These are phyloP conservation scores for Candida boidinii DNA, from an alignment of 805 yeast genomes.

Conservation along the genomic window DNA sequence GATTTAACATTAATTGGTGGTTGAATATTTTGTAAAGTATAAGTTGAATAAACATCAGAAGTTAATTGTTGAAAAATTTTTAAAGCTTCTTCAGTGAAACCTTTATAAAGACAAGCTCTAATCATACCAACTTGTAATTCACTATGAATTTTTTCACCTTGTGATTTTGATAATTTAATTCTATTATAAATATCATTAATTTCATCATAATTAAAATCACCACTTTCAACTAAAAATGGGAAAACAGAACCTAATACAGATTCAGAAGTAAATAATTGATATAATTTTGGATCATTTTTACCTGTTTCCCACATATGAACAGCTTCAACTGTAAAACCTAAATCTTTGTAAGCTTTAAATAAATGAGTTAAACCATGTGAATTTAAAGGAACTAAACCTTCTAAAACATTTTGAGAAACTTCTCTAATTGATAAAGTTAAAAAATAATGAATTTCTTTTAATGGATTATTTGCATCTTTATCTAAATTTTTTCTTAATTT, in stretches of 20 bases:
- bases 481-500: constrained; percentile 52
- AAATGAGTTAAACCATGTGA: constrained; percentile 50
- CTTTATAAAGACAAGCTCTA: constrained; percentile 58
- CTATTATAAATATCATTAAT: constrained; percentile 45
- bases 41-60: constrained; percentile 33
- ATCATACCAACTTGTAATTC: constrained; percentile 66
- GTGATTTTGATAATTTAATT: constrained; percentile 23
- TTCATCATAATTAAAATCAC: constrained; percentile 53
- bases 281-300: constrained; percentile 32
- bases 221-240: constrained; percentile 55
- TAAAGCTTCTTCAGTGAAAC: constrained; percentile 58
- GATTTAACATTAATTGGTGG: constrained; percentile 34
- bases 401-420: constrained; percentile 41
- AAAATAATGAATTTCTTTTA: constrained; percentile 43
- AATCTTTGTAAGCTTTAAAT: constrained; percentile 51
- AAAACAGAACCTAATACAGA: constrained; percentile 61
- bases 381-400: constrained; percentile 33
- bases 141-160: constrained; percentile 24
- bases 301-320: constrained; percentile 65
- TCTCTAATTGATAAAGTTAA: constrained; percentile 42
- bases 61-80: constrained; percentile 54
- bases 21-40: constrained; percentile 19
- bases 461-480: constrained; percentile 47
- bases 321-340: constrained; percentile 53
- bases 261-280: constrained; percentile 47